Evolutionary conservation across 2,329 filamentous ascomycete species (phyloP), one percentile per base, ranked within the genome.

Genomic region (Furcasterigmium furcatum): DNA sequence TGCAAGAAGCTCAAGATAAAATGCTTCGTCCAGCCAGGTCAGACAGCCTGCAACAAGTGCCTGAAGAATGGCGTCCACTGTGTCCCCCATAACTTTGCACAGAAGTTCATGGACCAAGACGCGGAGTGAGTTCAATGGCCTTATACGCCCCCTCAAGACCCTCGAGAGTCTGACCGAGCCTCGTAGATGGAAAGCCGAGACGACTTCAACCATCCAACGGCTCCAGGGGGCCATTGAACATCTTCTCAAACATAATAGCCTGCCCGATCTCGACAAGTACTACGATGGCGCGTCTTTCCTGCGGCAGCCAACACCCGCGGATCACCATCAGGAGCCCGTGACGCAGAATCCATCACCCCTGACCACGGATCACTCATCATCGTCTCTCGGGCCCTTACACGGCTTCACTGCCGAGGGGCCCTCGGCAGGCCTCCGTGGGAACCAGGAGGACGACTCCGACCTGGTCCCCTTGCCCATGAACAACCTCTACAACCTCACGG

Each of bases 401-500:
- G 67, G 67, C 20, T 73, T 70, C 1, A 65, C 65, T 38, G 63
- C 64, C 4, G 60, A 61, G 34, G 49, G 52, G 9, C 47, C 49
- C 10, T 50, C 49, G 27, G 47, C 40, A 4, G 52, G 46, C n/a
- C 22, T 46, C 6, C 36, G 34, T 41, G 55, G 45, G 32, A 46
- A 52, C 29, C 44, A 51, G 27, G 49, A 66, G 16, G 69, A 70
- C 34, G 63, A 66, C 46, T 41, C 46, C 2, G 53, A 51, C 25
- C 58, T 73, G 27, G 71, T 75, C 4, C 66, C 70, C n/a, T 72
- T 72, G 14, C 73, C 73, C 1, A 78, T 79, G 73, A 68, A 72
- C 43, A 76, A 70, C 57, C 58, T 79, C 12, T 78, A 76, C 54
- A 74, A 78, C 51, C 73, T 78, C 16, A 79, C 75, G 32, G 51